Base-by-base conservation (phyloP, 495 filamentous ascomycete species). In the Niebla homalea region DNA sequence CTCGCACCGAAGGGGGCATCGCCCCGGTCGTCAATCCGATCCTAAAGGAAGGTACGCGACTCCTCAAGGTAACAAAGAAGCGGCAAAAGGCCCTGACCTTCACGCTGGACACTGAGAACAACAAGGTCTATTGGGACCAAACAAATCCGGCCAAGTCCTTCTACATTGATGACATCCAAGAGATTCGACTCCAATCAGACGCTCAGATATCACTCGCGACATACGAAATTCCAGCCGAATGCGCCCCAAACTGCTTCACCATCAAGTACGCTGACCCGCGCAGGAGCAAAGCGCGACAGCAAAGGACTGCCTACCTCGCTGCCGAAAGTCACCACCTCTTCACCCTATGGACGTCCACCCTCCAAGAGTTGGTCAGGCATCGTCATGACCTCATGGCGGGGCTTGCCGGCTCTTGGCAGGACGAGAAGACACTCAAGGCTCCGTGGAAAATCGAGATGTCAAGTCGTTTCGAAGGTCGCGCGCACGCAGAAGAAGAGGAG, bases 111-210 rank as follows among this genome's bases (percentile, higher is more conserved):
- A 72, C 83, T 19, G 81, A 87, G 46, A 74, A 83, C 5, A 87
- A 83, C 42, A 92, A 87, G 62, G 85, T 97, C 32, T 81, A 72
- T 29, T 98, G 92, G 92, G 82, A 93, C 64, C 76, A 77, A 15
- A 80, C 75, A 4, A 85, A 85, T 45, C 77, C 83, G 0, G 74
- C 80, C 1, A 96, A 94, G 54, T 77, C 75, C 16, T 84, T 98
- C 56, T 93, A 93, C 60, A 81, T 98, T 50, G 92, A 98, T 55
- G 87, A 98, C 60, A 89, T 98, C 58, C 83, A 83, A 56, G 87
- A 94, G 53, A 86, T 98, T 39, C 80, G 88, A 46, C 76, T 80
- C 35, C 90, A 87, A 35, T 72, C 78, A n/a, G 87, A 95, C 60
- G 88, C 89, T 32, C 75, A 80, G 41, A 89, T 93, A 55, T 94